These are phyloP conservation scores for Gliomastix tumulicola DNA, from an alignment of 2,329 filamentous ascomycete genomes.

Conservation along the genomic window DNA sequence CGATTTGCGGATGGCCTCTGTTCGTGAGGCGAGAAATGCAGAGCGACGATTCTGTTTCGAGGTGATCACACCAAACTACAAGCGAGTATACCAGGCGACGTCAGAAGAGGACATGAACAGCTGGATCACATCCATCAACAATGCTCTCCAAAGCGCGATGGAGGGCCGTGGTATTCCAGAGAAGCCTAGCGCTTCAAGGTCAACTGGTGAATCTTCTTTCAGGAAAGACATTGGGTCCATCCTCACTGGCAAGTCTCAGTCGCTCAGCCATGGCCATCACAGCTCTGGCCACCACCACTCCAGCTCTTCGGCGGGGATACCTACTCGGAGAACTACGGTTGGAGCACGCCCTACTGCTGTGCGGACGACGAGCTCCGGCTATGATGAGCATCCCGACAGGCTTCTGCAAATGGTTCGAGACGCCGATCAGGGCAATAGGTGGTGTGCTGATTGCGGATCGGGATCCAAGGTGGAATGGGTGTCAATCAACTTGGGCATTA, in stretches of 20 bases:
- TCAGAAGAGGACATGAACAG: constrained; percentile 97
- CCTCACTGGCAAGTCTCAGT: constrained; percentile 84
- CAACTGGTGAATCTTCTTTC: constrained; percentile 46
- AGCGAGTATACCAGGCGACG: constrained; percentile 93
- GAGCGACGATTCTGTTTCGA: constrained; percentile 97
- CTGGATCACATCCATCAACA: constrained; percentile 96
- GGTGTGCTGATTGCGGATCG: constrained; percentile 92
- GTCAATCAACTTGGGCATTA: constrained; percentile 93
- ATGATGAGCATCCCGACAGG: constrained; percentile 78
- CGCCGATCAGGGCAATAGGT: constrained; percentile 84
- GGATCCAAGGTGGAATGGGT: constrained; percentile 96
- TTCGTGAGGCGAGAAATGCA: constrained; percentile 88
- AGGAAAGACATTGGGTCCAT: constrained; percentile 88
- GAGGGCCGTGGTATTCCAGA: constrained; percentile 65
- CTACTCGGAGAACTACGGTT: constrained; percentile 82
- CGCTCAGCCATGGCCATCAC: constrained; percentile 41
- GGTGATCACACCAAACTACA: constrained; percentile 93
- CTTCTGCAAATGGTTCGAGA: constrained; percentile 82
- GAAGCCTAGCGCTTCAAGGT: constrained; percentile 31
- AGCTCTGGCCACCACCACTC: constrained; percentile 37
- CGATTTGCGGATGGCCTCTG: constrained; percentile 92
- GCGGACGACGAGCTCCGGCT: constrained; percentile 61
- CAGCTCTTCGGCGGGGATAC: constrained; percentile 42
- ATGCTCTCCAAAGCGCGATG: constrained; percentile 90
- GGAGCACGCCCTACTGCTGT: constrained; percentile 74